Base-by-base conservation (phyloP, 2,329 filamentous ascomycete species). In the Aaosphaeria arxii region DNA sequence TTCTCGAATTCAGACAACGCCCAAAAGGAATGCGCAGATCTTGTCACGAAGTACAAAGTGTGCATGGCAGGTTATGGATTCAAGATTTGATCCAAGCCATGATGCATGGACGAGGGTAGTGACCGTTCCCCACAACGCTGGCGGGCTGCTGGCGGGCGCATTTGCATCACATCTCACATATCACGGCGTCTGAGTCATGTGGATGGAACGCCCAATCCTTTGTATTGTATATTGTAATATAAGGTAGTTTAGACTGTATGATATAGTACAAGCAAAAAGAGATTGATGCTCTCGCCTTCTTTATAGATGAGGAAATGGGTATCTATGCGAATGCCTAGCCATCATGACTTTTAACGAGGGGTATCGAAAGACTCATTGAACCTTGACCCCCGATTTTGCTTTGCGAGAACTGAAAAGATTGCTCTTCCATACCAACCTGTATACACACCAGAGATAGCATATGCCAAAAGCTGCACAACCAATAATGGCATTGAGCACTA, bases 51-150 rank as follows among this genome's bases (percentile, higher is more conserved):
- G 67, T 99, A 99, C 77, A 86, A 85, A 75, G 84, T 75, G 59
- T 99, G 94, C 73, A 97, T 99, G 94, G 84, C 85, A 49, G 88
- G 90, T 7, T 97, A 88, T 65, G 94, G 94, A 11, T 99, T 95
- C 78, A 87, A 89, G 71, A 68, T 77, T 56, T 69, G 48, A 56
- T 7, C 28, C 7, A 31, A 11, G 31, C 13, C 11, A 36, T n/a
- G 33, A 36, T n/a, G n/a, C 33, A 36, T 36, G n/a, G 28, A 38
- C 11, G 7, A 31, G 17, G 24, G 17, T 42, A 24, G 17, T 3
- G 17, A 24, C 17, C 17, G 17, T 24, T 24, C 17, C 17, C 17
- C 17, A 24, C 17, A 24, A 24, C 17, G 17, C 17, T 24, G 17
- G 17, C 17, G 17, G 17, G 17, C 17, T 24, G 17, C 17, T 24